These are phyloP conservation scores for Scenedesmus sp. DNA, from an alignment of 163 green algal species.

Conservation along the genomic window DNA sequence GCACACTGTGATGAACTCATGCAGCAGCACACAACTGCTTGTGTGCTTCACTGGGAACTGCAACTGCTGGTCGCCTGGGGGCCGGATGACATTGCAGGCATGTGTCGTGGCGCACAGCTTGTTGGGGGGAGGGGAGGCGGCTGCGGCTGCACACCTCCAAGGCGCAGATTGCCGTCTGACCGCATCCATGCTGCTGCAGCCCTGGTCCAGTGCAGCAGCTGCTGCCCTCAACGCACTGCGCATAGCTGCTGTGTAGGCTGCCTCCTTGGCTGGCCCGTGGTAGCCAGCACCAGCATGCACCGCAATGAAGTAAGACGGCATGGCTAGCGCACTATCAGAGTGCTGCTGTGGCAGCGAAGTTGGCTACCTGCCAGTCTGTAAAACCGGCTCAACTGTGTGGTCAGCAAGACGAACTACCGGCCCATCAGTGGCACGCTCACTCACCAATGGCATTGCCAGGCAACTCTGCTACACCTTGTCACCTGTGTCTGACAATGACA, in stretches of 20 bases:
- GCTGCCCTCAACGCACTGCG: constrained; percentile 62
- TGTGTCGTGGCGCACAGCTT: too few relatives aligned
- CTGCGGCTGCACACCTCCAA: constrained; percentile 63
- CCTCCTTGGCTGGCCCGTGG: constrained; percentile 63
- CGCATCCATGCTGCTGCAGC: constrained; percentile 55
- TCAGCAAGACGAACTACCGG: background rate
- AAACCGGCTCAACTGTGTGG: too few relatives aligned
- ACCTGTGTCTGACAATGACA: background rate
- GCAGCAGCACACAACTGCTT: background rate
- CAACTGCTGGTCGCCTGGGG: background rate
- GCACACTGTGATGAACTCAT: background rate
- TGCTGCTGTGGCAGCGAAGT: background rate
- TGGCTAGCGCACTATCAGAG: background rate
- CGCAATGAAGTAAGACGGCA: constrained; percentile 69
- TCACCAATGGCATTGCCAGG: background rate
- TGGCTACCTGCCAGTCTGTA: too few relatives aligned
- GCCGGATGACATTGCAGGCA: too few relatives aligned
- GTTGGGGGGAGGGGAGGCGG: too few relatives aligned
- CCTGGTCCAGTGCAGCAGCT: constrained; percentile 25
- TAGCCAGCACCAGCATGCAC: constrained; percentile 83
- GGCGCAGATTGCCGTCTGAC: constrained; percentile 63
- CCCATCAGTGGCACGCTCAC: background rate
- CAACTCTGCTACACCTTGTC: background rate
- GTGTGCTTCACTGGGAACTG: background rate
- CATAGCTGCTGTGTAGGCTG: constrained; percentile 65